Conservation (phyloP, 257 asterid species). For the Thymus quinquecostatus region DNA sequence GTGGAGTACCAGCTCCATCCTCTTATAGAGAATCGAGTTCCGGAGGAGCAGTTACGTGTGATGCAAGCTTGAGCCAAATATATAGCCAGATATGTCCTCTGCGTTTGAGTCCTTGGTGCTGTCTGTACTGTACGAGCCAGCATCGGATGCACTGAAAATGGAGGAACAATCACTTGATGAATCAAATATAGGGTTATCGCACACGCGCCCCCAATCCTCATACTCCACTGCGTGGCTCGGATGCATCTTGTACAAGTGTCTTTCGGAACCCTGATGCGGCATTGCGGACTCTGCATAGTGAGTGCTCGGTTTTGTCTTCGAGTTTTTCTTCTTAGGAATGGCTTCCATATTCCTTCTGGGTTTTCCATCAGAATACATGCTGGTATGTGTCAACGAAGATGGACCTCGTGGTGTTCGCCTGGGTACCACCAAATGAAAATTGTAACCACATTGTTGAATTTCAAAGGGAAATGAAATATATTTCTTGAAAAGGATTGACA, state of each 20-base stretch:
- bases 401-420: constrained; percentile 43
- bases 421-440: background rate
- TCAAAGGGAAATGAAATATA: background rate
- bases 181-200: constrained; percentile 27
- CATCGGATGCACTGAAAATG: constrained; percentile 46
- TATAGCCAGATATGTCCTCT: constrained; percentile 38
- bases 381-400: constrained; percentile 8
- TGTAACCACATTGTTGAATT: background rate
- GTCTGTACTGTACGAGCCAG: constrained; percentile 48
- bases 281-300: background rate
- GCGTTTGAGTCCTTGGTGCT: constrained; percentile 46
- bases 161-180: constrained; percentile 41
- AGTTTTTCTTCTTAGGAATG: constrained; percentile 27
- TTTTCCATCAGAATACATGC: constrained; percentile 27
- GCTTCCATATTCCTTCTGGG: constrained; percentile 29
- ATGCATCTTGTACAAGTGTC: constrained; percentile 16
- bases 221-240: constrained; percentile 11
- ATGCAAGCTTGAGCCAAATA: constrained; percentile 38
- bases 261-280: constrained; percentile 15
- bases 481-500: no score
- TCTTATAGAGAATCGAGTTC: background rate
- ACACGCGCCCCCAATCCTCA: constrained; percentile 24
- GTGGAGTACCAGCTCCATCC: no score
- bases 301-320: constrained; percentile 17
- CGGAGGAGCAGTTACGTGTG: constrained; percentile 14